Conservation (phyloP, 2,329 filamentous ascomycete species). For the Sporothrix pseudoabietina region DNA sequence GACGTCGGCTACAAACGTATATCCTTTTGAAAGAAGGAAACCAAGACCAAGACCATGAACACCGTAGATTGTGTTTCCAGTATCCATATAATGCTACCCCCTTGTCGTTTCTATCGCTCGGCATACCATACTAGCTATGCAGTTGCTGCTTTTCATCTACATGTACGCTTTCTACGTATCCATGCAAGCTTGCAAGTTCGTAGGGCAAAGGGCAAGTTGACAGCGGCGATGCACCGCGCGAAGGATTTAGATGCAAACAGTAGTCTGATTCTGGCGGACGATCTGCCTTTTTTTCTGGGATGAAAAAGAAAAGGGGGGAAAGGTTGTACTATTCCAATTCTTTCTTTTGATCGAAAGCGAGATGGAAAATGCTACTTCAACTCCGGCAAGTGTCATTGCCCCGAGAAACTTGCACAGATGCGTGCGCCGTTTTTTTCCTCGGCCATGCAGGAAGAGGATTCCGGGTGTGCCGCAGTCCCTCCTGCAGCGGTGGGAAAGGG, state of each 20-base stretch:
- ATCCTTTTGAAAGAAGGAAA: no score
- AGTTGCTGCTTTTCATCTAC: not conserved
- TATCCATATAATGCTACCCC: not conserved
- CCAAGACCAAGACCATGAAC: no score
- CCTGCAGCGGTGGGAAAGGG: conserved; percentile 15
- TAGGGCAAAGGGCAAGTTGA: not conserved
- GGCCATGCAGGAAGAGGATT: conserved; percentile 5
- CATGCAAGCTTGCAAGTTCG: not conserved
- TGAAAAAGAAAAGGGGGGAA: not conserved
- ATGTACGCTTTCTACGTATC: not conserved
- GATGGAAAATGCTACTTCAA: not conserved
- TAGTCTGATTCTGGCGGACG: not conserved
- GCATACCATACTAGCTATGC: not conserved
- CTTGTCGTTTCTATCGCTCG: not conserved
- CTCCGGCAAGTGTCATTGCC: not conserved
- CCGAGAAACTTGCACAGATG: conserved; percentile 3
- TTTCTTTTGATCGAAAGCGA: not conserved
- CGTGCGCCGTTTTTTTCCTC: not conserved
- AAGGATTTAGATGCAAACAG: not conserved
- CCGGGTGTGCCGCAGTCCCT: conserved; percentile 17
- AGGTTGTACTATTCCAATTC: not conserved
- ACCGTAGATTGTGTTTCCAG: no score
- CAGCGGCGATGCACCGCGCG: conserved; percentile 6
- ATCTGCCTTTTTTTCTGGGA: not conserved
- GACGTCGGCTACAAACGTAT: no score